Conservation (phyloP, 1,139 yeast species). For the Nakaseomyces uthaithaninus region DNA sequence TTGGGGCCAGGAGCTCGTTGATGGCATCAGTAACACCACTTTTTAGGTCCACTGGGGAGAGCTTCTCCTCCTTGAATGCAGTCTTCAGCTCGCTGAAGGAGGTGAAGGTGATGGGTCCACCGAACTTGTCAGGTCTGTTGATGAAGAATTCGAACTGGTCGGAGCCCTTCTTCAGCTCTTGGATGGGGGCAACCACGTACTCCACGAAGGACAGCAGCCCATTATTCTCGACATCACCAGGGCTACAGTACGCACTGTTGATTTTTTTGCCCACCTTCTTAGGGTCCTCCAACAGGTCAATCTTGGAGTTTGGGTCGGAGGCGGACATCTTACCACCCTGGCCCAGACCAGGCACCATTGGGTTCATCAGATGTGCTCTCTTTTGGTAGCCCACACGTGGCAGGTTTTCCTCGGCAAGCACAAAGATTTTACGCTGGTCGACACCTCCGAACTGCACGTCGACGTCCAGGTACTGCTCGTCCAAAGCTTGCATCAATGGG, state of each 20-base stretch:
- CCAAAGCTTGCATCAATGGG: slow-evolving; percentile 98
- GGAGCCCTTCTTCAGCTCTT: slow-evolving; percentile 56
- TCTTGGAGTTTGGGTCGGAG: slow-evolving; percentile 95
- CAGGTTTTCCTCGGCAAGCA: slow-evolving; percentile 90
- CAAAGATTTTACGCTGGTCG: slow-evolving; percentile 96
- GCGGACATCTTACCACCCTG: slow-evolving; percentile 99
- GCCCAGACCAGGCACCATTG: slow-evolving; percentile 95
- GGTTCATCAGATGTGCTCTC: slow-evolving; percentile 97
- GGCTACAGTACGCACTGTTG: slow-evolving; percentile 88
- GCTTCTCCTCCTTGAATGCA: slow-evolving; percentile 62
- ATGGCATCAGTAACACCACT: slow-evolving; percentile 83
- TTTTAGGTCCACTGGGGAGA: slow-evolving; percentile 91
- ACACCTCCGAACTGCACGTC: slow-evolving; percentile 99
- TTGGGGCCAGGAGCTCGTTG: slow-evolving; percentile 72
- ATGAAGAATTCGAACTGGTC: slow-evolving; percentile 58
- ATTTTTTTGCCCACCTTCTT: slow-evolving; percentile 83
- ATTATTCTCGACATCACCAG: slow-evolving; percentile 86
- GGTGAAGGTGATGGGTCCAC: slow-evolving; percentile 75
- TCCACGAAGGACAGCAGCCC: slow-evolving; percentile 83
- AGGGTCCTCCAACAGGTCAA: slow-evolving; percentile 85
- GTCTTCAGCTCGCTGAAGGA: slow-evolving; percentile 62
- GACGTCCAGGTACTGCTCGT: slow-evolving; percentile 79
- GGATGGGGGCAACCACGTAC: slow-evolving; percentile 77
- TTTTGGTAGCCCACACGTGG: slow-evolving; percentile 85
- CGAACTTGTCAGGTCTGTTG: slow-evolving; percentile 92